Evolutionary conservation across 495 filamentous ascomycete genomes (phyloP).

Genomic region (Pseudomonodictys pantanalensis): DNA sequence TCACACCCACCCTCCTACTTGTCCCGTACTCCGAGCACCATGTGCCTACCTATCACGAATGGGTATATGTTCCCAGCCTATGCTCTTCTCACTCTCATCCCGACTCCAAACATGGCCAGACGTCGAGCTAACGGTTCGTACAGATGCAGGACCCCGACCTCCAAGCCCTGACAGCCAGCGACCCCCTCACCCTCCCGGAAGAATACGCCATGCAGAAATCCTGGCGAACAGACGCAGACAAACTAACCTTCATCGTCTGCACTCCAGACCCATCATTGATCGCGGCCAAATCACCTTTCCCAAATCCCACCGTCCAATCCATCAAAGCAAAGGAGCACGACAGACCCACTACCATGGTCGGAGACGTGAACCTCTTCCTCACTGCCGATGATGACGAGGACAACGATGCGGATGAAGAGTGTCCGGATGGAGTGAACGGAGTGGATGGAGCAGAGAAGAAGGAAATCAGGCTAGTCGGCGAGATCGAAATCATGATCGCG

Average conservation of each 20-base stretch:
- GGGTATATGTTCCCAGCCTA: slow-evolving; percentile 73
- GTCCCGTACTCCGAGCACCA: slow-evolving; percentile 83
- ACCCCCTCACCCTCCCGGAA: slow-evolving; percentile 69
- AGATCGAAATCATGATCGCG: slow-evolving; percentile 90
- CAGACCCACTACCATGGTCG: slow-evolving; percentile 61
- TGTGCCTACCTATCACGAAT: slow-evolving; percentile 76
- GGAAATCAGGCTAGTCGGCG: slow-evolving; percentile 53
- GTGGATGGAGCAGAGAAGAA: slow-evolving; percentile 40
- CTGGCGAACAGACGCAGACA: slow-evolving; percentile 75
- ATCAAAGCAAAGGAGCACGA: slow-evolving; percentile 45
- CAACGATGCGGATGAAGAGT: slow-evolving; percentile 32
- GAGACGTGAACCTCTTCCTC: slow-evolving; percentile 86
- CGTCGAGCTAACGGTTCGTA: neutral
- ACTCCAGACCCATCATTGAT: neutral
- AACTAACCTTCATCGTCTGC: slow-evolving; percentile 71
- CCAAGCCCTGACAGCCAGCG: slow-evolving; percentile 78
- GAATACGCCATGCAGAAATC: slow-evolving; percentile 82
- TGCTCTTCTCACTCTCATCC: neutral
- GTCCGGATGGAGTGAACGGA: neutral
- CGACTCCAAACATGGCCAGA: neutral
- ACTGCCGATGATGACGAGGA: slow-evolving; percentile 50
- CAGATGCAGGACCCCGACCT: slow-evolving; percentile 56
- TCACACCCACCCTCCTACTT: slow-evolving; percentile 62
- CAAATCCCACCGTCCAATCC: neutral
- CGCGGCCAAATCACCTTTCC: neutral